Evolutionary conservation across 768 basidiomycete genomes (phyloP).

Genomic region (Sporobolomyces roseus): DNA sequence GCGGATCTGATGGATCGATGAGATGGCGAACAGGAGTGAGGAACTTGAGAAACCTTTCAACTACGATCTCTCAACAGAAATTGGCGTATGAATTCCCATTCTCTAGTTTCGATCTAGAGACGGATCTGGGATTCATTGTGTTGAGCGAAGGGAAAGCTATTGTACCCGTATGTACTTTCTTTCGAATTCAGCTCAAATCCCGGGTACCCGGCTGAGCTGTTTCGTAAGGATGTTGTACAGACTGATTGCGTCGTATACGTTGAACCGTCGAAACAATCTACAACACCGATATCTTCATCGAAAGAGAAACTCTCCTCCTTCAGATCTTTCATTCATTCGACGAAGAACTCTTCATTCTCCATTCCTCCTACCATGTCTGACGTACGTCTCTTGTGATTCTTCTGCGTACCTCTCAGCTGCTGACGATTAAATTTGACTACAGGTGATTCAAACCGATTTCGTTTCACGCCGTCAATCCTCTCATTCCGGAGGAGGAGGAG

Average conservation of each 20-base stretch:
- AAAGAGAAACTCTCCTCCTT: conserved; percentile 30
- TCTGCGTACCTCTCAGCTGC: no score
- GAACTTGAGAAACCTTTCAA: conserved; percentile 44
- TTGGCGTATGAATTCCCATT: conserved; percentile 46
- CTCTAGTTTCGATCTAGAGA: conserved; percentile 45
- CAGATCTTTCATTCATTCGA: conserved; percentile 33
- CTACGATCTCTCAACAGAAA: conserved; percentile 44
- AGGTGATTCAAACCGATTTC: conserved; percentile 46
- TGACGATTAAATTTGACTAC: no score
- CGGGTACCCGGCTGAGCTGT: no score
- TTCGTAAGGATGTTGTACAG: conserved; percentile 1
- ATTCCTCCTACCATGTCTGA: conserved; percentile 43
- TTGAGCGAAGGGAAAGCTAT: conserved; percentile 45
- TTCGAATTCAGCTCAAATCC: no score
- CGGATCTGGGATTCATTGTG: conserved; percentile 44
- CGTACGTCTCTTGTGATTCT: conserved; percentile 8
- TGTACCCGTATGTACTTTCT: conserved; percentile 36
- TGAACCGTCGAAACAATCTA: background rate
- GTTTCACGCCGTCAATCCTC: conserved; percentile 38
- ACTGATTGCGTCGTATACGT: conserved; percentile 45
- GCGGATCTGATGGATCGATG: background rate
- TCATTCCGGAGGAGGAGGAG: conserved; percentile 23
- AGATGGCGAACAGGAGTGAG: conserved; percentile 37
- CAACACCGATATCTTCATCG: background rate
- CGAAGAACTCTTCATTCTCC: conserved; percentile 20